Conservation (phyloP, 2,329 filamentous ascomycete species). For the Orbilia ellipsospora region DNA sequence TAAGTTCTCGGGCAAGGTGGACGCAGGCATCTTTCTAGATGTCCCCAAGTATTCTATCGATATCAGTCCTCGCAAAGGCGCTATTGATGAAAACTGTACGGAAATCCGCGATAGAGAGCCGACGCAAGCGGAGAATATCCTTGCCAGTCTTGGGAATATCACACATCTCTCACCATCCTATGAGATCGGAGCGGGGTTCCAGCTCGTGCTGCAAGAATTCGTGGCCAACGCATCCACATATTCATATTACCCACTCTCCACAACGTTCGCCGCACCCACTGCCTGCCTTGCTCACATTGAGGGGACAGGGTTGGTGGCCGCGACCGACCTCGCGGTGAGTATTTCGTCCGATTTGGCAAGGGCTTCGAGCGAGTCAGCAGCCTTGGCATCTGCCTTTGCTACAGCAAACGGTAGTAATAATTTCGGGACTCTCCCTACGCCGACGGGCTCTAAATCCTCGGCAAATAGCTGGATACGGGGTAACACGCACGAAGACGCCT, state of each 20-base stretch:
- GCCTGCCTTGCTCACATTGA: slow-evolving; percentile 10
- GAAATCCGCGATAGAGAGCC: slow-evolving; percentile 6
- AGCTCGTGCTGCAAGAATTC: not conserved
- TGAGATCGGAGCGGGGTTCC: slow-evolving; percentile 18
- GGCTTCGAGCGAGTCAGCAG: slow-evolving; percentile 9
- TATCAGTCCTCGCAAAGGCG: not conserved
- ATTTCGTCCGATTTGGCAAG: slow-evolving; percentile 11
- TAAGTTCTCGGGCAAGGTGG: not conserved
- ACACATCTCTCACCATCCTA: slow-evolving; percentile 16
- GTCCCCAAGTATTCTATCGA: slow-evolving; percentile 18
- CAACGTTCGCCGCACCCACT: slow-evolving; percentile 11
- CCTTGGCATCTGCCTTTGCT: slow-evolving; percentile 4
- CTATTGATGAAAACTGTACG: slow-evolving; percentile 24
- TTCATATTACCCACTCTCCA: not conserved
- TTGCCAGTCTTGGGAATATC: slow-evolving; percentile 14
- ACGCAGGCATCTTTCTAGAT: slow-evolving; percentile 10
- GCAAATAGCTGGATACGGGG: not conserved
- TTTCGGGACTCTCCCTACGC: not conserved
- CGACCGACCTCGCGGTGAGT: slow-evolving; percentile 8
- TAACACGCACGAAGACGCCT: not conserved
- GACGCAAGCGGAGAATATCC: slow-evolving; percentile 14
- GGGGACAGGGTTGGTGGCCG: slow-evolving; percentile 4
- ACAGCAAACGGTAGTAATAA: slow-evolving; percentile 14
- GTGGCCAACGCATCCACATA: not conserved
- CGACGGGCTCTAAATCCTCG: slow-evolving; percentile 9